Evolutionary conservation across 192 early-diverging fungal species (phyloP).

Genomic region (Anaeromyces robustus): DNA sequence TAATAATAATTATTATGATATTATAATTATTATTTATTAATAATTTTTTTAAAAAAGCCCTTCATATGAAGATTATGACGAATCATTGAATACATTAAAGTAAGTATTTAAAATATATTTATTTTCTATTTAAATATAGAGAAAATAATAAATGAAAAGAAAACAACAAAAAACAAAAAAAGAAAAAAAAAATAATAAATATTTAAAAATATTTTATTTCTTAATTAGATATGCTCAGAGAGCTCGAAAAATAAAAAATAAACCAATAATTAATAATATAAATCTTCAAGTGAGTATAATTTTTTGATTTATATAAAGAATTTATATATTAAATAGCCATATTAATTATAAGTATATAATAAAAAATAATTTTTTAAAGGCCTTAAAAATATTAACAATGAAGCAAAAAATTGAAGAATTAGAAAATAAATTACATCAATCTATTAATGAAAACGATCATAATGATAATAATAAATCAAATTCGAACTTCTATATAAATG

Average conservation of each 20-base stretch:
- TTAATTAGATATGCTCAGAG: slow-evolving; percentile 17
- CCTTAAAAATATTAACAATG: slow-evolving; percentile 11
- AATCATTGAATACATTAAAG: not conserved
- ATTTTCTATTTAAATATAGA: no score
- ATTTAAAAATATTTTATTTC: no score
- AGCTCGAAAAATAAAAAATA: slow-evolving; percentile 34
- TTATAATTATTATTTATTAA: not conserved
- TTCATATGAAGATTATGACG: not conserved
- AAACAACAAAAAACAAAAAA: no score
- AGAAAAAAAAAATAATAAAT: no score
- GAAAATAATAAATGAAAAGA: no score
- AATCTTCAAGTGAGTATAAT: not conserved
- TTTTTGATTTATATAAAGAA: no score
- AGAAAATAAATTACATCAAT: slow-evolving; percentile 5
- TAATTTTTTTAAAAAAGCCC: not conserved
- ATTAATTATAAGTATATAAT: no score
- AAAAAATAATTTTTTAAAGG: slow-evolving; percentile 6
- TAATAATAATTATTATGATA: no score
- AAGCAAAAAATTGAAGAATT: slow-evolving; percentile 17
- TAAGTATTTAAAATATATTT: no score
- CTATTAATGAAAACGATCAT: not conserved
- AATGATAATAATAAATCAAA: not conserved
- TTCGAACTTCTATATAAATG: not conserved
- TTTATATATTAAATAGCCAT: no score
- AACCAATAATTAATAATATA: slow-evolving; percentile 23